phyloP scores from a whole-genome alignment of 2,329 filamentous ascomycete species.

The Colletotrichum orbiculare region DNA sequence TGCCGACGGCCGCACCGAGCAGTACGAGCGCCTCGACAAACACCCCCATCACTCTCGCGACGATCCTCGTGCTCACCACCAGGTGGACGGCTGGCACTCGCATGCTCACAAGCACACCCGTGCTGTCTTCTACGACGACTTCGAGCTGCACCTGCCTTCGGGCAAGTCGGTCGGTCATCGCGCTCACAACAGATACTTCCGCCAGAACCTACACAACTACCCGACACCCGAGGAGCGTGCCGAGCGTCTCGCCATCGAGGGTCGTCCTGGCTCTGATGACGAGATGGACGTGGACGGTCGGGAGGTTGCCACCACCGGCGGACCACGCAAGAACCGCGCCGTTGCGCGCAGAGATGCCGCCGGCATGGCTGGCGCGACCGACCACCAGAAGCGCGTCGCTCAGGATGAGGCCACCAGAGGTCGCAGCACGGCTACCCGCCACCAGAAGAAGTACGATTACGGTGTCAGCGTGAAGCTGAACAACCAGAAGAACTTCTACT shows the following conservation, averaged over 20 bases:
- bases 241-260: conserved; percentile 72
- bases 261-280: conserved; percentile 39
- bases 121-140: conserved; percentile 90
- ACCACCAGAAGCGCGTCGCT: conserved; percentile 78
- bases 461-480: conserved; percentile 83
- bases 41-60: conserved; percentile 80
- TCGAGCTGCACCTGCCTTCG: conserved; percentile 91
- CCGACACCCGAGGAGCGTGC: conserved; percentile 82
- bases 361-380: conserved; percentile 82
- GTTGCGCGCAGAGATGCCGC: conserved; percentile 76
- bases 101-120: conserved; percentile 81
- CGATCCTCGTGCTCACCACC: conserved; percentile 78
- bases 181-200: conserved; percentile 87
- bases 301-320: conserved; percentile 49
- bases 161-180: conserved; percentile 92
- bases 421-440: conserved; percentile 71
- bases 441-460: conserved; percentile 72
- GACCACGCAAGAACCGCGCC: conserved; percentile 58
- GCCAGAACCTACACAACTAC: conserved; percentile 90
- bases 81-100: conserved; percentile 82
- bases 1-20: conserved; percentile 76
- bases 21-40: conserved; percentile 77
- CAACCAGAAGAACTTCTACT: conserved; percentile 74
- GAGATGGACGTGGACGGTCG: conserved; percentile 50
- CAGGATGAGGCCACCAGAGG: conserved; percentile 75